A percentile compares a stretch with the other conserved stretches of the same genome.
Conservation (phyloP, 1,284 basidiomycete genomes). For the Ceratobasidium sp. region DNA sequence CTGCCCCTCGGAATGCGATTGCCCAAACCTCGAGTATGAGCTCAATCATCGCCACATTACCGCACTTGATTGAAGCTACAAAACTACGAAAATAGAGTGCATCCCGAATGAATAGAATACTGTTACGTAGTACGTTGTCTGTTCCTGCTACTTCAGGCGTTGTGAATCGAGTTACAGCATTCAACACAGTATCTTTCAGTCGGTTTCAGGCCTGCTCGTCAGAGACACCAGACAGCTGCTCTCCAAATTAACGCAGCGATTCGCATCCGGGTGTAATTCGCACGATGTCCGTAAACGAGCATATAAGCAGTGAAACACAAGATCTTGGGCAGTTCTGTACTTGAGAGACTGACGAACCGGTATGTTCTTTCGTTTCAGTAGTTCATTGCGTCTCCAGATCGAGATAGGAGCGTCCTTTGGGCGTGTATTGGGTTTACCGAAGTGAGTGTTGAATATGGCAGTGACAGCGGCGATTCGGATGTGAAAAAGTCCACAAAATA, state of each 20-base stretch:
- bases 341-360: neutral
- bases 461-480: neutral
- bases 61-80: neutral
- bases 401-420: neutral
- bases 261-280: too few species aligned
- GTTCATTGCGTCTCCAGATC: neutral
- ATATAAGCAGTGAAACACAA: too few species aligned
- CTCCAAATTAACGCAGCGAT: too few species aligned
- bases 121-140: neutral
- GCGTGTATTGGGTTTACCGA: conserved; percentile 3
- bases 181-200: neutral
- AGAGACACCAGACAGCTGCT: too few species aligned
- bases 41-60: conserved; percentile 1
- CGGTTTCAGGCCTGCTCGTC: too few species aligned
- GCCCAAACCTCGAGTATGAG: neutral
- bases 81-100: conserved; percentile 5
- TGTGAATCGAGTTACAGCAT: neutral
- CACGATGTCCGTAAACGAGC: too few species aligned
- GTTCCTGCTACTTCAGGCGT: neutral
- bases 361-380: conserved; percentile 3
- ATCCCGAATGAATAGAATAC: conserved; percentile 16
- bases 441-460: conserved; percentile 1
- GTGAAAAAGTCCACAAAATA: conserved; percentile 7
- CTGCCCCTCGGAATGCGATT: neutral
- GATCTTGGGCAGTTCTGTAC: neutral